Evolutionary conservation across 1,284 basidiomycete species (phyloP).

Genomic region (Gomphus bonarii): DNA sequence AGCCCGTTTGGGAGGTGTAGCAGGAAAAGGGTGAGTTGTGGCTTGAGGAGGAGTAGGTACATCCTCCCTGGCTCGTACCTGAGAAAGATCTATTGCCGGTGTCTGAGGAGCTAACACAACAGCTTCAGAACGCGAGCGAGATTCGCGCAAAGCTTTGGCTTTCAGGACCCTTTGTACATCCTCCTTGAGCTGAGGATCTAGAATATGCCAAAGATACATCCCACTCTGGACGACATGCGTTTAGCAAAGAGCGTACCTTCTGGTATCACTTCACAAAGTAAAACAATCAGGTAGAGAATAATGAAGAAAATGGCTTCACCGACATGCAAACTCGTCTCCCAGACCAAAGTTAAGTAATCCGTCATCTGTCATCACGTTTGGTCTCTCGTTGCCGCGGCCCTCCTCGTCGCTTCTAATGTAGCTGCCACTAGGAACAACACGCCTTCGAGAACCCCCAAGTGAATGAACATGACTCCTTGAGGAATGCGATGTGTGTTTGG

Average conservation of each 20-base stretch:
- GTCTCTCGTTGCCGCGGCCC: not conserved
- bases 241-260: conserved; percentile 4
- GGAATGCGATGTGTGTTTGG: not conserved
- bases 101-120: conserved; percentile 22
- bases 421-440: not conserved
- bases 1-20: not conserved
- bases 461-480: not conserved
- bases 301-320: not conserved
- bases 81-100: conserved; percentile 2
- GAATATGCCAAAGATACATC: not conserved
- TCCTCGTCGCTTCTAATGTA: not conserved
- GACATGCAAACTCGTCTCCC: conserved; percentile 3
- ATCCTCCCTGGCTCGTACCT: not conserved
- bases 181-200: conserved; percentile 63
- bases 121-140: conserved; percentile 34
- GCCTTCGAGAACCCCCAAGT: not conserved
- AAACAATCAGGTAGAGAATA: not conserved
- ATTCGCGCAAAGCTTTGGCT: conserved; percentile 59
- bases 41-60: not conserved
- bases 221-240: not conserved
- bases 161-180: conserved; percentile 64
- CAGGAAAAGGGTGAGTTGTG: not conserved
- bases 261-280: not conserved
- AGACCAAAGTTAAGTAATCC: conserved; percentile 5
- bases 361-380: not conserved